Evolutionary conservation across 225 moss, liverwort and hornwort genomes (phyloP).

Genomic region (Anthoceros angustus): DNA sequence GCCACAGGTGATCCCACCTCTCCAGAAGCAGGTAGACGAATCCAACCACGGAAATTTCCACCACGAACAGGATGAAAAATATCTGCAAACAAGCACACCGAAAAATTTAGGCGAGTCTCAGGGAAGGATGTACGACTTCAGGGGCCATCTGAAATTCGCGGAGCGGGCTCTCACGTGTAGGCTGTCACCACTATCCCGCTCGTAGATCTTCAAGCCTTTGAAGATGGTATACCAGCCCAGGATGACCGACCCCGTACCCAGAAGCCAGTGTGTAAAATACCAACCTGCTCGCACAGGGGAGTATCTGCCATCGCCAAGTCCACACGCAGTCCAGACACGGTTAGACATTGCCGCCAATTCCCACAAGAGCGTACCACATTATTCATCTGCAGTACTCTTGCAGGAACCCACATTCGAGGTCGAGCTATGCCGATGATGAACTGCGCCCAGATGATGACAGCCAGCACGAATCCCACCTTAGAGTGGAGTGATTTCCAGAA

Average conservation of each 20-base stretch:
- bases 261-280: not conserved
- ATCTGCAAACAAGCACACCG: not conserved
- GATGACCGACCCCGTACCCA: conserved; percentile 1
- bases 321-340: not conserved
- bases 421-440: not conserved
- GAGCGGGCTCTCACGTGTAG: not conserved
- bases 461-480: conserved; percentile 3
- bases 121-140: not conserved
- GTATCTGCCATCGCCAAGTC: not conserved
- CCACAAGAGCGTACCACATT: not conserved
- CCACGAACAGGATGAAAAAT: not conserved
- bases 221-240: conserved; percentile 1
- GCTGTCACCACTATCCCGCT: not conserved
- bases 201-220: not conserved
- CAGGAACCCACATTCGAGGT: not conserved
- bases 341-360: not conserved
- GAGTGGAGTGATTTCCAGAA: conserved; percentile 1
- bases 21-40: not conserved
- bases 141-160: not conserved
- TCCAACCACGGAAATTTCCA: not conserved
- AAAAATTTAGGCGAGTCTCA: not conserved
- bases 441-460: conserved; percentile 1
- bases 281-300: not conserved
- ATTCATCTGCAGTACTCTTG: not conserved
- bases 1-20: not conserved